A percentile compares a stretch with the other conserved stretches of the same genome.
Conservation (phyloP, 129 eudicot species). For the Tanacetum coccineum region DNA sequence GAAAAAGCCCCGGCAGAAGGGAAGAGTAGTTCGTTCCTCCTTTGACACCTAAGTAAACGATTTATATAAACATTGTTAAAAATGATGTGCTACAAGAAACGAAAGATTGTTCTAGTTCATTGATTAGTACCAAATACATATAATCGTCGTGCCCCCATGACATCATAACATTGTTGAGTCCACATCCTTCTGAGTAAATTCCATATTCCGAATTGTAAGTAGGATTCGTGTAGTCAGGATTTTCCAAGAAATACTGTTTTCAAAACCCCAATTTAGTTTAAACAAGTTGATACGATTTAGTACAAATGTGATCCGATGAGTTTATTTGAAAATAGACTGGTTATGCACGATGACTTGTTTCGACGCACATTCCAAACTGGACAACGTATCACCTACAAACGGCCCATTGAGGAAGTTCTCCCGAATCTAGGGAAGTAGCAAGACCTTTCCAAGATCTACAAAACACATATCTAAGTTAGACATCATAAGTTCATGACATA, state of each 20-base stretch:
- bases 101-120: no score
- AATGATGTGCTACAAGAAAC: background rate
- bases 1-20: conserved; percentile 90
- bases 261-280: background rate
- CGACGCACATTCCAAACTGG: conserved; percentile 92
- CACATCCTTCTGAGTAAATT: conserved; percentile 67
- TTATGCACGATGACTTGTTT: conserved; percentile 74
- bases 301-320: background rate
- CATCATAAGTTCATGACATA: background rate
- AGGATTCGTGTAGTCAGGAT: conserved; percentile 60
- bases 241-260: conserved; percentile 61
- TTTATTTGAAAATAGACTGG: conserved; percentile 36
- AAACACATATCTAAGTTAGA: conserved; percentile 7
- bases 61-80: background rate
- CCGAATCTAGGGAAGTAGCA: conserved; percentile 77
- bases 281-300: background rate
- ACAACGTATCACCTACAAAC: conserved; percentile 89
- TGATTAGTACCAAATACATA: conserved; percentile 70
- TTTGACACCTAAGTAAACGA: conserved; percentile 58
- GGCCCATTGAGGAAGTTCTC: conserved; percentile 94
- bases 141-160: conserved; percentile 99
- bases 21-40: conserved; percentile 64
- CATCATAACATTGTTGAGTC: conserved; percentile 72
- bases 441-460: conserved; percentile 83
- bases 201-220: conserved; percentile 65